Conservation (phyloP, 176 grass and related monocot species). For the Oryza brachyantha region DNA sequence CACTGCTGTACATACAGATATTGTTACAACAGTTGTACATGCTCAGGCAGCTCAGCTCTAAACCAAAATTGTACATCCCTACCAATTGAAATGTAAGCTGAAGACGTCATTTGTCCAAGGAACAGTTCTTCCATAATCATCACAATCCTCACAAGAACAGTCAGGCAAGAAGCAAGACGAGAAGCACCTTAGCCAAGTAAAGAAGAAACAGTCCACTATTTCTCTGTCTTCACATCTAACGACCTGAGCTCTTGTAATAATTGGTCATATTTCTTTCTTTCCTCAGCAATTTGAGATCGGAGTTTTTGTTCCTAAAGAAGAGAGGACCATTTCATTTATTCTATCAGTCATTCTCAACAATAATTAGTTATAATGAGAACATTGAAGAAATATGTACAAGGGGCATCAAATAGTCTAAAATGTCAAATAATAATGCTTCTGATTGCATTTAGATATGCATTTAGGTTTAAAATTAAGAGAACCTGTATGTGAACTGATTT, state of each 20-base stretch:
- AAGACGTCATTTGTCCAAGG: conserved; percentile 6
- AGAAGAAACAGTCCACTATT: conserved; percentile 10
- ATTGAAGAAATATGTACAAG: neutral
- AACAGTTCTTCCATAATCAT: conserved; percentile 25
- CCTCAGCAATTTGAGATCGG: conserved; percentile 57
- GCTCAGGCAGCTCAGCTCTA: neutral
- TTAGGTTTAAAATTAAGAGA: neutral
- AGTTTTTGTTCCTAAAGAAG: conserved; percentile 69
- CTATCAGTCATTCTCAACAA: conserved; percentile 23
- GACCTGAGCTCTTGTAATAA: conserved; percentile 50
- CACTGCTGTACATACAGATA: conserved; percentile 18
- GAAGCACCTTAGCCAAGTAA: neutral
- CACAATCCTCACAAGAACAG: conserved; percentile 3
- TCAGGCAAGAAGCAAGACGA: conserved; percentile 1
- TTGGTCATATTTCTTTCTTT: conserved; percentile 61
- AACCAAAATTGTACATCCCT: conserved; percentile 44
- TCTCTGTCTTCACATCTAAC: conserved; percentile 70
- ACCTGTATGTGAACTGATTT: neutral
- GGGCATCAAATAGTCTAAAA: neutral
- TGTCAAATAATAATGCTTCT: neutral
- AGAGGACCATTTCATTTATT: conserved; percentile 30
- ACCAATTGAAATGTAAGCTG: neutral
- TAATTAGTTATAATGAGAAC: neutral
- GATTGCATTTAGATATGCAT: neutral
- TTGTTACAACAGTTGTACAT: conserved; percentile 26